Base-by-base conservation (phyloP, 441 rosid genomes). In the Erodium texanum region DNA sequence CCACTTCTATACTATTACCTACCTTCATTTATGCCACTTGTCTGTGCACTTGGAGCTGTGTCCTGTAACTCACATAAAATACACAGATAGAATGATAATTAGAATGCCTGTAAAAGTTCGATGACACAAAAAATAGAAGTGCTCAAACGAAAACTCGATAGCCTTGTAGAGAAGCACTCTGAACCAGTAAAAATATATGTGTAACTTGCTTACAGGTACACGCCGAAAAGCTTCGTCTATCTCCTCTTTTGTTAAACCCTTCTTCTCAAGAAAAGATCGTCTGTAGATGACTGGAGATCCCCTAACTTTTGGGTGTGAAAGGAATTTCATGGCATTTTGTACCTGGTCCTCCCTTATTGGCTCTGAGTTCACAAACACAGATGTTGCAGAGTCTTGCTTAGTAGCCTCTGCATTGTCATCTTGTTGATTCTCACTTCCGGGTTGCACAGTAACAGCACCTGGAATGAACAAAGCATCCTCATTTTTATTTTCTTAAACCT, bases 171-270 rank as follows among this genome's bases (percentile, higher is more conserved):
- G 62, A 58, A 58, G 10, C 62, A 48, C 18, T 14, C 54, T 3
- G 18, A 14, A 48, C 54, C 54, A 23, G 14, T 24, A 34, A 32
- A 24, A 15, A 23, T 16, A 72, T 65, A 15, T 10, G 65, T 52
- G 71, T 22, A 67, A 66, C 32, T 62, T 34, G 65, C 85, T 81
- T 80, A 93, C 99, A 22, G 97, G 97, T 8, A 93, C 97, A 64
- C 96, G 90, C 36, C 72, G 87, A 71, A 94, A 94, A 5, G 99
- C 99, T 85, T 91, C 99, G 41, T 93, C 96, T 6, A 93, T 91
- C 81, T 93, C 99, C 84, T 93, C 96, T 78, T 84, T 93, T 6
- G 96, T 90, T 27, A 93, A 91, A 56, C 97, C 99, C 74, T 93
- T 93, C 85, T 79, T 88, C 82, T 93, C 99, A 7, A 93, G 97